Evolutionary conservation across 495 filamentous ascomycete species (phyloP).

Genomic region (Aspergillus panamensis): DNA sequence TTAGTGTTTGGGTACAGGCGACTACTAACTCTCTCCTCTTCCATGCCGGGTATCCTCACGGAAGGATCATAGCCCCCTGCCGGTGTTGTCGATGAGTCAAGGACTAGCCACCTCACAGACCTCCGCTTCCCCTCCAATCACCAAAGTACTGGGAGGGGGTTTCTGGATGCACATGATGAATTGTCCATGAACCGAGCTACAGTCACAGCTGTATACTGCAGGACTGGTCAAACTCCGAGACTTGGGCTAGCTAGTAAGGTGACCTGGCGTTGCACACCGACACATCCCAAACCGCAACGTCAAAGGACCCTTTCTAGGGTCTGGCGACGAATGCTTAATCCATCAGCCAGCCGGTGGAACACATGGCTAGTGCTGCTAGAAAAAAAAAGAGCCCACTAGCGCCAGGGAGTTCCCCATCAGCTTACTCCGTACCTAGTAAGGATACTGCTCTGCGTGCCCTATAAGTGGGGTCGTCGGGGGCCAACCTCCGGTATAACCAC

Average conservation of each 20-base stretch:
- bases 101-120: conserved; percentile 15
- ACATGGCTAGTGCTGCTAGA: neutral
- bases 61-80: neutral
- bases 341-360: conserved; percentile 2
- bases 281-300: neutral
- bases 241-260: neutral
- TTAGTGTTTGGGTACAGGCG: neutral
- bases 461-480: conserved; percentile 14
- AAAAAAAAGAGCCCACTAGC: neutral
- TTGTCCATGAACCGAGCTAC: neutral
- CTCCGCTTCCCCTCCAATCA: conserved; percentile 20
- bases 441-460: conserved; percentile 12
- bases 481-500: neutral
- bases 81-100: conserved; percentile 4
- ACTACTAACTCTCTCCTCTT: neutral
- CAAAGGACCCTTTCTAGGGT: neutral
- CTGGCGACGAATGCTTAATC: conserved; percentile 23
- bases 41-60: neutral
- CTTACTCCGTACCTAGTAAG: neutral
- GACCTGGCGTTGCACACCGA: neutral
- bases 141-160: conserved; percentile 6
- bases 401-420: neutral
- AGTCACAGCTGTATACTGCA: neutral
- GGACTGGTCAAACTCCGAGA: neutral
- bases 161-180: neutral